Base-by-base conservation (phyloP, 2,329 filamentous ascomycete genomes). In the Cladosporium sp. region DNA sequence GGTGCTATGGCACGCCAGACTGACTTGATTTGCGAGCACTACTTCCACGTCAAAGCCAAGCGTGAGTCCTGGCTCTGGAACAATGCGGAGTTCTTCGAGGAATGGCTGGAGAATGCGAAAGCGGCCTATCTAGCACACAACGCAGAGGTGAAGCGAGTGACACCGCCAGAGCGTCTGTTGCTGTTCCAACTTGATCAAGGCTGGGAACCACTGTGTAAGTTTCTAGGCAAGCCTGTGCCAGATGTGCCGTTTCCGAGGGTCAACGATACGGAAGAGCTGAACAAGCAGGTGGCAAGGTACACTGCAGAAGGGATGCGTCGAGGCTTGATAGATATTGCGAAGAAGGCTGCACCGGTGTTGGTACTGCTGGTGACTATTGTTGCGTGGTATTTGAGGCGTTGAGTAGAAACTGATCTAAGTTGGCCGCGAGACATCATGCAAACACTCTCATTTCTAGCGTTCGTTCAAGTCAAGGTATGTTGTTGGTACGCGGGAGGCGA, bases 121-220 rank as follows among this genome's bases (percentile, higher is more conserved):
- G 61, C 58, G 3, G 39, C 53, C 3, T 68, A 68, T 48, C 30
- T 48, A 2, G 49, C 36, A 18, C 67, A 70, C 16, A 63, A 67
- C 18, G 59, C 30, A 16, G 32, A 57, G 7, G 62, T 68, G 13
- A 58, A 58, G 23, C 43, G 60, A 1, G 39, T 59, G 18, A 66
- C 48, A 30, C 58, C 63, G 18, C 56, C 48, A 5, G 63, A 65
- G 18, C 58, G 63, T 3, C 30, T 70, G 23, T 53, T 68, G 48
- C 18, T 63, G 23, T 68, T 68, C 32, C 51, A 60, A 3, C 25
- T 68, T 2, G 58, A 63, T 3, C 32, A 63, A 14, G 60, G 49
- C n/a, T 63, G 48, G 49, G 67, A 67, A 59, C 65, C 68, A 14
- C 49, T 69, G 13, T 69, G 68, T 34, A 43, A 58, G 43, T 68